Base-by-base conservation (phyloP, 2,329 filamentous ascomycete genomes). In the Ceratocystis colombiana region DNA sequence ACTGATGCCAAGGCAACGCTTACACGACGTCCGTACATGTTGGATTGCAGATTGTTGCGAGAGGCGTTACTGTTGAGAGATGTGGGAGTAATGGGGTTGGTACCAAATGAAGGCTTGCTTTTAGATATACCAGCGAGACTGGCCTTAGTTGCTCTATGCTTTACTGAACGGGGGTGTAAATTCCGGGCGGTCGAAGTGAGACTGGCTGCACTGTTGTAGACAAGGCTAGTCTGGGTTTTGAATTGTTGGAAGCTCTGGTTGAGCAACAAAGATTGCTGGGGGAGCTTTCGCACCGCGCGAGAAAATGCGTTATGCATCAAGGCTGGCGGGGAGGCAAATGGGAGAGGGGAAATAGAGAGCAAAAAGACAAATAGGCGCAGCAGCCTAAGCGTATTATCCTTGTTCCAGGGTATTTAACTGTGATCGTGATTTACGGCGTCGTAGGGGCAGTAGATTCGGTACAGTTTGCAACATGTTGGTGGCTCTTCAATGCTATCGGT, bases 21-120 rank as follows among this genome's bases (percentile, higher is more conserved):
- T 70, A 88, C 79, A 71, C 85, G 82, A 69, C 88, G 86, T 73
- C 87, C 77, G 76, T 88, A 87, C 88, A 93, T 92, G 71, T 88
- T 88, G 70, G 86, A 86, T 70, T 79, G 82, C 66, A 88, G 77
- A 66, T 83, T 78, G 69, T 77, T 76, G 71, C 78, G 75, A 75
- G 62, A 70, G 72, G 67, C 68, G 72, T 66, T 71, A 71, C 59
- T 67, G 71, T 70, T 69, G 73, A 74, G 73, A 71, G 72, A 65
- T 68, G 71, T 70, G 66, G 45, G 71, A 68, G 33, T 61, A 70
- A 71, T 57, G 69, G 67, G 68, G 68, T 66, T 46, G 68, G 61
- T 57, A 41, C 30, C 8, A 25, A 37, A 25, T 46, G 69, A 69
- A 57, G 68, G 69, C 61, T 67, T 66, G 62, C 69, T 25, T 53